These are phyloP conservation scores for Leishmania amazonensis DNA, from an alignment of 208 protist species.

Conservation along the genomic window DNA sequence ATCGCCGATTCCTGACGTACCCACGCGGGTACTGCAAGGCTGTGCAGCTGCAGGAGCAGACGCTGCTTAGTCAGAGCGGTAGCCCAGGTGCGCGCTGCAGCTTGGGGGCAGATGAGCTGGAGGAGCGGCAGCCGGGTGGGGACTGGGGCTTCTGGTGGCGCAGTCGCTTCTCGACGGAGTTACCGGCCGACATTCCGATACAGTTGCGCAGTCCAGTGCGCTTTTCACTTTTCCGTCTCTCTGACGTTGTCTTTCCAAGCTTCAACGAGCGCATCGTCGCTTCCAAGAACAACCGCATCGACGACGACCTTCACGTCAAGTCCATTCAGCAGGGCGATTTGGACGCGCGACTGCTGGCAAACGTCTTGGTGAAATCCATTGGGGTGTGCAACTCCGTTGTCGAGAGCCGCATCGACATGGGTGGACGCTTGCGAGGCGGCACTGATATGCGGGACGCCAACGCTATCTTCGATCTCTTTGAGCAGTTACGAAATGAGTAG, in stretches of 20 bases:
- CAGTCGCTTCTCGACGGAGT: slow-evolving; percentile 43
- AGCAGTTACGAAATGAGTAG: slow-evolving; percentile 47
- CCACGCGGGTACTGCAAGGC: slow-evolving; percentile 56
- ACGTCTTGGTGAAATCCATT: slow-evolving; percentile 50
- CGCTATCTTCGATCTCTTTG: slow-evolving; percentile 55
- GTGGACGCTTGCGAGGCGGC: slow-evolving; percentile 41
- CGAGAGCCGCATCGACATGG: slow-evolving; percentile 62
- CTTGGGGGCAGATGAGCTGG: slow-evolving; percentile 36
- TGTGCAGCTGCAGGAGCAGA: slow-evolving; percentile 53
- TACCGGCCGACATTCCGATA: slow-evolving; percentile 33
- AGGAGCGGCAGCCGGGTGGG: slow-evolving; percentile 28
- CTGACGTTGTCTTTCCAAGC: slow-evolving; percentile 64
- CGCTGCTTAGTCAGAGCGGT: slow-evolving; percentile 47
- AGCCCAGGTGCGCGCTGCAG: slow-evolving; percentile 44
- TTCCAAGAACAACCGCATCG: slow-evolving; percentile 63
- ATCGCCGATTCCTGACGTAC: slow-evolving; percentile 43
- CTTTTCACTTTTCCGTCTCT: slow-evolving; percentile 63
- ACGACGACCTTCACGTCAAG: slow-evolving; percentile 34
- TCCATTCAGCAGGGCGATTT: slow-evolving; percentile 39
- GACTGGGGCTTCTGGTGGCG: slow-evolving; percentile 47
- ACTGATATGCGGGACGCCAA: slow-evolving; percentile 51
- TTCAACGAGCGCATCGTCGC: slow-evolving; percentile 53
- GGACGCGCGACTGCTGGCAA: slow-evolving; percentile 55
- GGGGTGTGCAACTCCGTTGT: slow-evolving; percentile 60
- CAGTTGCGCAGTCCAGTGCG: slow-evolving; percentile 37